phyloP scores from a whole-genome alignment of 352 stramenopile species.

The Phytophthora tubulina region DNA sequence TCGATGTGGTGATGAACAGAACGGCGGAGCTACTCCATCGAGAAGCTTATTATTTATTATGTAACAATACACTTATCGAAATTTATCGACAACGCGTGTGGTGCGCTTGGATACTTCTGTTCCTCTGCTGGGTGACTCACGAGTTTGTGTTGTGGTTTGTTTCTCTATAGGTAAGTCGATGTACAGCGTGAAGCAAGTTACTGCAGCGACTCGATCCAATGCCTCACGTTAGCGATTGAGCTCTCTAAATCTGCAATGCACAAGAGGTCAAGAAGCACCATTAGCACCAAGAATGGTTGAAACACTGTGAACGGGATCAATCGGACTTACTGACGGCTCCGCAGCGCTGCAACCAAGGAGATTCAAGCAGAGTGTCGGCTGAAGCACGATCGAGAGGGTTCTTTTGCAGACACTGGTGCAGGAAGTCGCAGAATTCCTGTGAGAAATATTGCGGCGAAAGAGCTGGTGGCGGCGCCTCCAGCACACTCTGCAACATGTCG shows the following conservation, averaged over 20 bases:
- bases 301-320: not conserved
- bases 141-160: conserved; percentile 11
- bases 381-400: conserved; percentile 69
- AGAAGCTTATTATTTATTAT: conserved; percentile 46
- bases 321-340: conserved; percentile 67
- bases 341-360: conserved; percentile 78
- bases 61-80: conserved; percentile 43
- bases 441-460: conserved; percentile 79
- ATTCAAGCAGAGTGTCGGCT: conserved; percentile 71
- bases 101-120: not conserved
- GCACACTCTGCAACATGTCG: conserved; percentile 85
- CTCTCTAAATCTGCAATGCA: conserved; percentile 35
- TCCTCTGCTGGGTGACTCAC: not conserved
- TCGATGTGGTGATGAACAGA: conserved; percentile 32
- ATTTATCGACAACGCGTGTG: conserved; percentile 33
- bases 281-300: conserved; percentile 46
- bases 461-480: conserved; percentile 73
- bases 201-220: conserved; percentile 82
- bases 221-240: conserved; percentile 59
- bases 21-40: conserved; percentile 27
- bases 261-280: conserved; percentile 1
- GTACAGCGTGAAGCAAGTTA: conserved; percentile 26
- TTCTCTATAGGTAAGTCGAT: conserved; percentile 9
- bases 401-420: conserved; percentile 73
- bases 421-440: conserved; percentile 76